A percentile compares a stretch with the other conserved stretches of the same genome.
Evolutionary conservation across 140 eudicot genomes (phyloP).

Genomic region (Eryngium alpinum): DNA sequence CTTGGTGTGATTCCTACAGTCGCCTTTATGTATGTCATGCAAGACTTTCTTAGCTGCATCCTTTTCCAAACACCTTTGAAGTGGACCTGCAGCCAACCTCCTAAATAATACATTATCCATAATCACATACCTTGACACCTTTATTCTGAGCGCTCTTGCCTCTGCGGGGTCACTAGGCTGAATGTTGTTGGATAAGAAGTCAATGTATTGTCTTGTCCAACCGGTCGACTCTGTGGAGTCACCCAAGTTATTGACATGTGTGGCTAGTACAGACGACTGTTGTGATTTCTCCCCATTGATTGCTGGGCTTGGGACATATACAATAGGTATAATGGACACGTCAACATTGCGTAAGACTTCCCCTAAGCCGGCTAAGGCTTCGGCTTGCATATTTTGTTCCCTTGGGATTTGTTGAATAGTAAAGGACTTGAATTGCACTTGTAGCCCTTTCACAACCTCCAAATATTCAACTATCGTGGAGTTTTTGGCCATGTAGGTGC

Average conservation of each 20-base stretch:
- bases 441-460: too few relatives aligned
- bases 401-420: neutral
- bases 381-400: neutral
- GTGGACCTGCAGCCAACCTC: neutral
- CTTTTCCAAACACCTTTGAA: too few relatives aligned
- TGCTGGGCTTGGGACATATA: too few relatives aligned
- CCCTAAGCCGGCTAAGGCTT: neutral
- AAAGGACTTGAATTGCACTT: neutral
- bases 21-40: neutral
- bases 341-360: too few relatives aligned
- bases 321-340: neutral
- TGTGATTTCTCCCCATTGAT: too few relatives aligned
- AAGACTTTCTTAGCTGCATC: too few relatives aligned
- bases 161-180: too few relatives aligned
- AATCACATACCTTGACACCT: neutral
- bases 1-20: neutral
- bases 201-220: too few relatives aligned
- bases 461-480: neutral
- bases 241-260: too few relatives aligned
- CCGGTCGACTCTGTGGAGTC: too few relatives aligned
- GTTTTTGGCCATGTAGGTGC: neutral
- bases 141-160: neutral
- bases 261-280: too few relatives aligned
- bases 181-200: too few relatives aligned
- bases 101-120: neutral